phyloP scores from a whole-genome alignment of 352 stramenopile genomes.

The Aphanomyces cochlioides region DNA sequence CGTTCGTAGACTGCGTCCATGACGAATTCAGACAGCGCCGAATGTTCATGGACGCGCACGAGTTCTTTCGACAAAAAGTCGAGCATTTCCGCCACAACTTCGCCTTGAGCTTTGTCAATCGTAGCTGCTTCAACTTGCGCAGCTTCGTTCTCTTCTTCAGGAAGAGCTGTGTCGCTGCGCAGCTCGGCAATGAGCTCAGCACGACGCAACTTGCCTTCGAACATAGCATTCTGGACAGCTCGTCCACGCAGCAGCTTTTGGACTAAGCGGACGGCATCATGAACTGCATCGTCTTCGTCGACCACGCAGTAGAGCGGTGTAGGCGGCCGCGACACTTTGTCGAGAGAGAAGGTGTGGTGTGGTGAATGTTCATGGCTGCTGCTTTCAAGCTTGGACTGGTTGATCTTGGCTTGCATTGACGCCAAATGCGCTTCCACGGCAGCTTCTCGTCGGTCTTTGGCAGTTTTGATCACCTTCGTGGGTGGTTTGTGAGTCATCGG shows the following conservation, averaged over 20 bases:
- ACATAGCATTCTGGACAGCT: slow-evolving; percentile 93
- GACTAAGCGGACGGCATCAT: slow-evolving; percentile 70
- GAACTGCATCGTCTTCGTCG: slow-evolving; percentile 47
- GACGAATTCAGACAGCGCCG: slow-evolving; percentile 73
- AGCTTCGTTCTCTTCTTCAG: slow-evolving; percentile 43
- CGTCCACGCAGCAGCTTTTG: slow-evolving; percentile 86
- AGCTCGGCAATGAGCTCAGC: slow-evolving; percentile 87
- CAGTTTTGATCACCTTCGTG: slow-evolving; percentile 53
- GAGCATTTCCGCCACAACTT: slow-evolving; percentile 84
- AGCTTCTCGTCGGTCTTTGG: slow-evolving; percentile 73
- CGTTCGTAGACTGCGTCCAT: slow-evolving; percentile 60
- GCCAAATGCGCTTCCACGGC: slow-evolving; percentile 75
- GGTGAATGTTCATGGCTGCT: neutral
- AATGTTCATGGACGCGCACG: slow-evolving; percentile 68
- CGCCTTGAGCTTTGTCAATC: slow-evolving; percentile 70
- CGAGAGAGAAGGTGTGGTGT: slow-evolving; percentile 14
- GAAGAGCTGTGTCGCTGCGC: slow-evolving; percentile 44
- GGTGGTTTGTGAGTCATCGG: slow-evolving; percentile 48
- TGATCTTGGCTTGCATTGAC: slow-evolving; percentile 85
- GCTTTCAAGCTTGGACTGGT: slow-evolving; percentile 48
- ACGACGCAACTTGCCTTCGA: slow-evolving; percentile 85
- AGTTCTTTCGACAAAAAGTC: slow-evolving; percentile 89
- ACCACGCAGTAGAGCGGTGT: slow-evolving; percentile 65
- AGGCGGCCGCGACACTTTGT: slow-evolving; percentile 59
- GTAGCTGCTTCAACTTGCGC: slow-evolving; percentile 44